Evolutionary conservation across 352 stramenopile species (phyloP), one percentile per base, ranked within the genome.

Genomic region (Phytophthora pseudosyringae): DNA sequence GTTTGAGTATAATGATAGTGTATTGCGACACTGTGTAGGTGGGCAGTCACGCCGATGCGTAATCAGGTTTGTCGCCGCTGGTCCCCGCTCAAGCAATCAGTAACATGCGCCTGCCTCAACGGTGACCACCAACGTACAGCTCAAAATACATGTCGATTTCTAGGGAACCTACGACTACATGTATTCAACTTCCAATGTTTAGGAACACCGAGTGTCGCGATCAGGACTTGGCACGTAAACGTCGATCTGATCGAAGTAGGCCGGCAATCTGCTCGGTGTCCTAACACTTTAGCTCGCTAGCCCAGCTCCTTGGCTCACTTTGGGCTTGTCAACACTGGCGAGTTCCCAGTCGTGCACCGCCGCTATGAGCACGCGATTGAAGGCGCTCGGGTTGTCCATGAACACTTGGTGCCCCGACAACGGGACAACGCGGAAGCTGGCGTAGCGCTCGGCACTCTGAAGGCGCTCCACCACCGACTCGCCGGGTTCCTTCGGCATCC

Each of bases 331-430:
- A 28, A 13, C 32, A 15, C 12, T 59, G 16, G 47, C 21, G 5
- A 41, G 16, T 39, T 69, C 60, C 65, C 65, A 73, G 53, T 73
- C 65, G 15, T 33, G 40, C 40, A 69, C 52, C 10, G 65, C 52
- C 36, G 58, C 48, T n/a, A 82, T 77, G 12, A 92, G 40, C 36
- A 85, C 79, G 13, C 69, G 60, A 53, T 89, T 88, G 44, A 90
- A 90, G 25, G 75, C 83, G n/a, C 35, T 62, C 6, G 81, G 74
- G 59, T 91, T 90, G 71, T 91, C 83, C 81, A 91, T 82, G 59
- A 91, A 91, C 15, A 91, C 79, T 55, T 91, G 83, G 46, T 91
- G 83, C 3, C 83, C 81, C 0, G 83, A 78, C 4, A 75, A 56
- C 18, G 83, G 81, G 11, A 91, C 80, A 29, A 87, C 69, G 2